These are phyloP conservation scores for Colletotrichum horii DNA, from an alignment of 2,329 filamentous ascomycete genomes.

Conservation along the genomic window DNA sequence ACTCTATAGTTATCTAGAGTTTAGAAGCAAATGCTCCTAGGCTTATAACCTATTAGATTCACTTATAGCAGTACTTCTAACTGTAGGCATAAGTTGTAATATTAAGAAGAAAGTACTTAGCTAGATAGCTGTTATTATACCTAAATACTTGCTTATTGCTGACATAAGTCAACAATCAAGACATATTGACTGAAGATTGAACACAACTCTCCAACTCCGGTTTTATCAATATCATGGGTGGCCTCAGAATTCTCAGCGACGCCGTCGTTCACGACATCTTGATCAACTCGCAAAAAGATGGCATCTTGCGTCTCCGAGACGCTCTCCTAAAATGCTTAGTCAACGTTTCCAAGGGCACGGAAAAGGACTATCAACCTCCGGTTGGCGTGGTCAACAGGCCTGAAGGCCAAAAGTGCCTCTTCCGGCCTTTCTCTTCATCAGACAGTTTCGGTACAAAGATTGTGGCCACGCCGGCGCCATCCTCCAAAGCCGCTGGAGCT, in stretches of 20 bases:
- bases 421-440: slow-evolving; percentile 27
- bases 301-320: slow-evolving; percentile 18
- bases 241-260: slow-evolving; percentile 17
- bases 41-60: too few relatives aligned
- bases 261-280: slow-evolving; percentile 21
- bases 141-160: too few relatives aligned
- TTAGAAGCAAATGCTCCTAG: too few relatives aligned
- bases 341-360: slow-evolving; percentile 21
- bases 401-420: slow-evolving; percentile 27
- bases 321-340: slow-evolving; percentile 19
- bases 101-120: too few relatives aligned
- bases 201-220: rapidly evolving
- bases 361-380: slow-evolving; percentile 25
- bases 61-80: too few relatives aligned
- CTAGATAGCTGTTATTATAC: too few relatives aligned
- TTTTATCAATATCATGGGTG: background rate
- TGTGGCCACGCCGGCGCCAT: slow-evolving; percentile 14
- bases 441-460: slow-evolving; percentile 28
- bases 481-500: background rate
- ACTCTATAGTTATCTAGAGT: too few relatives aligned
- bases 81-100: too few relatives aligned
- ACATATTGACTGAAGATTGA: background rate
- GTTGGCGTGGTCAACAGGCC: slow-evolving; percentile 26
- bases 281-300: slow-evolving; percentile 16
- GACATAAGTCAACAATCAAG: too few relatives aligned